Evolutionary conservation across 805 yeast genomes (phyloP), one percentile per base, ranked within the genome.

Genomic region (Candida broadrunensis): DNA sequence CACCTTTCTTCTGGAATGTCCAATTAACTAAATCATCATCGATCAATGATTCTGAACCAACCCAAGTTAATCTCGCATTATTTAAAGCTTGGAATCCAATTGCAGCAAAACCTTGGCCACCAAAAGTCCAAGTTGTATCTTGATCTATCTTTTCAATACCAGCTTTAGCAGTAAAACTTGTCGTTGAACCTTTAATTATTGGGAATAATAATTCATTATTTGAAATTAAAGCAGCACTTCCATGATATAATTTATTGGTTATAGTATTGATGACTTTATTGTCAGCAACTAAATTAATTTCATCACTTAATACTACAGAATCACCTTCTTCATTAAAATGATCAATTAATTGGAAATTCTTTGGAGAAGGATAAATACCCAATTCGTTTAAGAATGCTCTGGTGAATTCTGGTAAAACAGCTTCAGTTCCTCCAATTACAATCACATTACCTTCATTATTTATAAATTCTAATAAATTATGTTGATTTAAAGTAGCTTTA

Each of bases 331-430:
- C 61, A 43, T 61, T 56, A 65, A 88, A 88, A 60, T 85, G 83
- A 60, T 89, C 96, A 6, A 73, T 60, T 33, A 84, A 65, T 39
- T 68, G 60, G 58, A 78, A 81, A 37, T 80, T 83, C 56, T 80
- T 85, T 43, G 96, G 95, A 36, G 93, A 77, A 43, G 97, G 86
- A 53, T 72, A 78, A 38, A 93, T 81, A 24, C 97, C 99, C 48
- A 90, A 64, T 58, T 90, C 88, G 53, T 81, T 78, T 48, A 88
- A 74, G 52, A 85, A 83, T 2, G 75, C 66, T 45, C 88, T 78
- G 25, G 85, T 63, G 17, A 57, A 62, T 14, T 68, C 73, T 5
- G 73, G 73, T 37, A 61, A 48, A 3, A 58, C 54, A 3, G 55
- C 41, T 21, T 49, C 31, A 8, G 46, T 43, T 15, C 83, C 77